A percentile compares a stretch with the other conserved stretches of the same genome.
These are phyloP conservation scores for Dictyostelium firmibasis DNA, from an alignment of 78 protist species.

Conservation along the genomic window DNA sequence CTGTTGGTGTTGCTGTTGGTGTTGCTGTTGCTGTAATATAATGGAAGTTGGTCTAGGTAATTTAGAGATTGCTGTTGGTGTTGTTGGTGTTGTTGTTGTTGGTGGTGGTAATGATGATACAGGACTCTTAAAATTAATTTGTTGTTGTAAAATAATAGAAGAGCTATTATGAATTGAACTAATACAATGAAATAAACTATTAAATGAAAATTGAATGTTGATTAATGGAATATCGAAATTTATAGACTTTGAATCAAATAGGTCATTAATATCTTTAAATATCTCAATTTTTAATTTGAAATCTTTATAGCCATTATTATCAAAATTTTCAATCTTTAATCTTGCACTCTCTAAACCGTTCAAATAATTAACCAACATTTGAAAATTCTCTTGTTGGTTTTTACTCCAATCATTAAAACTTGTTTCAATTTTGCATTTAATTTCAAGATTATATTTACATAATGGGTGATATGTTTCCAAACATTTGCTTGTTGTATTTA, in stretches of 20 bases:
- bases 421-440: background rate
- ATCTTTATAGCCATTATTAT: background rate
- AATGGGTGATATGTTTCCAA: background rate
- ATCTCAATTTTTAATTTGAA: background rate
- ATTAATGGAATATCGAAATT: constrained; percentile 20
- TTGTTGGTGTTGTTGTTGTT: background rate
- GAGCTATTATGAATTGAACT: background rate
- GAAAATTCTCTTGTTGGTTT: background rate
- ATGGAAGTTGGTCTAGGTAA: background rate
- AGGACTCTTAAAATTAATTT: background rate
- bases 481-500: background rate
- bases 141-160: background rate
- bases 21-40: background rate
- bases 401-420: background rate
- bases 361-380: background rate
- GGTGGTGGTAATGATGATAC: background rate
- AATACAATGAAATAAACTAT: background rate
- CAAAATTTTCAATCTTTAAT: background rate
- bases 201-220: background rate
- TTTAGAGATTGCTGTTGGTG: background rate
- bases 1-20: background rate
- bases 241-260: background rate
- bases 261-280: background rate
- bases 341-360: background rate
- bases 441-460: background rate